These are phyloP conservation scores for Chrysanthemum makinoi DNA, from an alignment of 129 eudicot genomes.

Conservation along the genomic window DNA sequence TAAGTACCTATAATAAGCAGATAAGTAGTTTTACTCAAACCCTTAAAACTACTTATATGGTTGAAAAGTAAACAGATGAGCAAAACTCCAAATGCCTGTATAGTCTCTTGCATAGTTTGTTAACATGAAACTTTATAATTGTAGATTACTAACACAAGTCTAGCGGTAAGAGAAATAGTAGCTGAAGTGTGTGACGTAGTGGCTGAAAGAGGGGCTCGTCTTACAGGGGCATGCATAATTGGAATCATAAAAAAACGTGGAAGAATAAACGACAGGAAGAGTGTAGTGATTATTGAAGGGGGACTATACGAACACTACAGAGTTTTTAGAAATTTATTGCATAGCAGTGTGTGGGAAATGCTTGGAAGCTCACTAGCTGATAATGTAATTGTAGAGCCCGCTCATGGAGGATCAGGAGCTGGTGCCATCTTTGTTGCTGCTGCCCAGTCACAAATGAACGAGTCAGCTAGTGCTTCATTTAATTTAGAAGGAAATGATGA, in stretches of 20 bases:
- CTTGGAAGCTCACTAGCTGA: conserved; percentile 55
- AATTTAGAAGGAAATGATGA: conserved; percentile 5
- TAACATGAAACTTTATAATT: not conserved
- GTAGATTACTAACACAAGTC: conserved; percentile 46
- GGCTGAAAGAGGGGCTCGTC: conserved; percentile 69
- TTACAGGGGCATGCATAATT: conserved; percentile 70
- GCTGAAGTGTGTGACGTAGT: conserved; percentile 64
- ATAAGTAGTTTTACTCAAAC: too few species aligned
- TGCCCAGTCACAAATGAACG: conserved; percentile 40
- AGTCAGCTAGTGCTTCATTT: conserved; percentile 15
- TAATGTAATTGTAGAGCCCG: conserved; percentile 56
- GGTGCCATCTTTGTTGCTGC: conserved; percentile 73
- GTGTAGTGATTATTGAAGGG: conserved; percentile 59
- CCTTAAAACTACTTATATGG: too few species aligned
- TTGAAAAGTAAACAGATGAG: too few species aligned
- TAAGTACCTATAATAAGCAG: too few species aligned
- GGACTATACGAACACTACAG: conserved; percentile 75
- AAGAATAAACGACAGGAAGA: conserved; percentile 44
- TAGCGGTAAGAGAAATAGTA: conserved; percentile 50
- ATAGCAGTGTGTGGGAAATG: conserved; percentile 82
- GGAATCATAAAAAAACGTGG: conserved; percentile 64
- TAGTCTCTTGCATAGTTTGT: not conserved
- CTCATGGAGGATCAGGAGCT: conserved; percentile 82
- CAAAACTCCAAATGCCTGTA: not conserved
- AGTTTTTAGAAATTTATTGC: conserved; percentile 59